These are phyloP conservation scores for Sphaerostilbella broomeana DNA, from an alignment of 2,329 filamentous ascomycete species.

Conservation along the genomic window DNA sequence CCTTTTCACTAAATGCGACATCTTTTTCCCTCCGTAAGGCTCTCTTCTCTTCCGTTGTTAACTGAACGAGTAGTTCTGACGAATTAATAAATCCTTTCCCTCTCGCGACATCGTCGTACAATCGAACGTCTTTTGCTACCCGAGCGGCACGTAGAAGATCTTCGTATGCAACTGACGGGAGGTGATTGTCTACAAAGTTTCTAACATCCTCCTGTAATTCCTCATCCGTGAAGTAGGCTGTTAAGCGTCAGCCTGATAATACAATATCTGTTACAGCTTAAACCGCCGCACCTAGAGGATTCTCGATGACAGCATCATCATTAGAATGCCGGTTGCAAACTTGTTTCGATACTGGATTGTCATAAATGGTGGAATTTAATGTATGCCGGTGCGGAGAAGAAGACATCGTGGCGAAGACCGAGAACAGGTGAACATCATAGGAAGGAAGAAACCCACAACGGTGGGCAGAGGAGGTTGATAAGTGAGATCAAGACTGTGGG, in stretches of 20 bases:
- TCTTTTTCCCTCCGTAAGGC: constrained; percentile 34
- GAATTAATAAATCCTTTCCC: constrained; percentile 15
- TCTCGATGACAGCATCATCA: constrained; percentile 31
- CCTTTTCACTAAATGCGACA: constrained; percentile 31
- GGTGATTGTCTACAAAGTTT: constrained; percentile 23
- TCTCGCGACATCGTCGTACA: constrained; percentile 33
- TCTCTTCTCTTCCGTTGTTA: constrained; percentile 30
- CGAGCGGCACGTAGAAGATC: constrained; percentile 32
- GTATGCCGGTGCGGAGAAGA: too few relatives aligned
- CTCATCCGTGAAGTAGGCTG: constrained; percentile 33
- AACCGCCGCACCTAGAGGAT: constrained; percentile 24
- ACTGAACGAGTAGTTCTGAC: constrained; percentile 24
- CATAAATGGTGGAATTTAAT: too few relatives aligned
- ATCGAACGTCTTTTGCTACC: constrained; percentile 34
- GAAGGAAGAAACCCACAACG: too few relatives aligned
- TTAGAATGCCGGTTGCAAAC: constrained; percentile 25
- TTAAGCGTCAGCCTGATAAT: neutral
- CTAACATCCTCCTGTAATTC: constrained; percentile 31
- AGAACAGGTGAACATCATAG: too few relatives aligned
- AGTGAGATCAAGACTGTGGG: too few relatives aligned
- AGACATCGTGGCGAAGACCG: too few relatives aligned
- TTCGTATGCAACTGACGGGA: constrained; percentile 25
- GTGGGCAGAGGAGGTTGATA: too few relatives aligned
- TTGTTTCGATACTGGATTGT: constrained; percentile 13
- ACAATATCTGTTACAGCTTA: neutral